These are phyloP conservation scores for Lobosporangium transversale DNA, from an alignment of 192 early-diverging fungal species.

Conservation along the genomic window DNA sequence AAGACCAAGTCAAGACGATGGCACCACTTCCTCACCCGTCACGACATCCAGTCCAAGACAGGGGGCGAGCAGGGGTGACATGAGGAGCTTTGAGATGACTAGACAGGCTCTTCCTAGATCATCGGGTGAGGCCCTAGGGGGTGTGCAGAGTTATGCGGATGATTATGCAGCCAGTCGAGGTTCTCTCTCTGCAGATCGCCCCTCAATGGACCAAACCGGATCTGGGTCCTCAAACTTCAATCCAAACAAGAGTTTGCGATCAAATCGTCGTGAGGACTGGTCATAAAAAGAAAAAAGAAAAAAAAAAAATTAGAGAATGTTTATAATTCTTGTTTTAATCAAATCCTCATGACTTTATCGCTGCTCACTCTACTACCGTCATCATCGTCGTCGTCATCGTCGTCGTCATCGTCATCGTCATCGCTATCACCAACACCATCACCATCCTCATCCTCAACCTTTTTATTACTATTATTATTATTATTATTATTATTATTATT, in stretches of 20 bases:
- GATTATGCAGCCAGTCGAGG: slow-evolving; percentile 20
- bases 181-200: slow-evolving; percentile 16
- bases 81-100: slow-evolving; percentile 44
- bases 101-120: slow-evolving; percentile 31
- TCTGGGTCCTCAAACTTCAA: slow-evolving; percentile 6
- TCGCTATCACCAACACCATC: too few relatives aligned
- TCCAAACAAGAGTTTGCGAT: slow-evolving; percentile 33
- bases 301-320: too few relatives aligned
- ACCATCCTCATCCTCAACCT: too few relatives aligned
- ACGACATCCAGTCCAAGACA: slow-evolving; percentile 21
- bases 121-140: slow-evolving; percentile 26
- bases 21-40: neutral
- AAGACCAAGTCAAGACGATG: neutral
- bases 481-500: too few relatives aligned
- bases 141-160: slow-evolving; percentile 36
- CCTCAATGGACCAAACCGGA: slow-evolving; percentile 26
- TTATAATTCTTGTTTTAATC: neutral
- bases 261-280: slow-evolving; percentile 42
- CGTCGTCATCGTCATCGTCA: too few relatives aligned
- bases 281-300: neutral
- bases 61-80: slow-evolving; percentile 12
- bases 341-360: neutral
- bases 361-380: too few relatives aligned
- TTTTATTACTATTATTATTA: too few relatives aligned
- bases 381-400: too few relatives aligned